These are phyloP conservation scores for Antrodiella citrinella DNA, from an alignment of 768 basidiomycete genomes.

Conservation along the genomic window DNA sequence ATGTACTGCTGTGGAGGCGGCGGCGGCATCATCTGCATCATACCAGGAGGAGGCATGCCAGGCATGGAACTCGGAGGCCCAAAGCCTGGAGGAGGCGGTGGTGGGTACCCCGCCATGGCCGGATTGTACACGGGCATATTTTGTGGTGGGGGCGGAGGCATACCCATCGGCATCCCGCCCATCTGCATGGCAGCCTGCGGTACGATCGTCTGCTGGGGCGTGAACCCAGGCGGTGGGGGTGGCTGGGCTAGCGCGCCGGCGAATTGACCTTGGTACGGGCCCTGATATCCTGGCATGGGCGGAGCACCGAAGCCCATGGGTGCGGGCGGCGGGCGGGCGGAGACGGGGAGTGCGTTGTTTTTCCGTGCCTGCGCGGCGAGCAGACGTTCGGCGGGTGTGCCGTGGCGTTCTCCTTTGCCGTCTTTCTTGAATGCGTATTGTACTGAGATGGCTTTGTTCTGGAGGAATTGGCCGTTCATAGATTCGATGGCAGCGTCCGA, in stretches of 20 bases:
- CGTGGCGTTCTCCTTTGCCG: slow-evolving; percentile 95
- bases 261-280: slow-evolving; percentile 87
- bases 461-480: slow-evolving; percentile 96
- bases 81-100: slow-evolving; percentile 64
- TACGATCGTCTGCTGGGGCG: slow-evolving; percentile 61
- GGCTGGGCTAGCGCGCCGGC: slow-evolving; percentile 71
- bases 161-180: slow-evolving; percentile 27
- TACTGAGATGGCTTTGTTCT: slow-evolving; percentile 96
- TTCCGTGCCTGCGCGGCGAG: slow-evolving; percentile 93
- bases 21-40: slow-evolving; percentile 34
- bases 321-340: slow-evolving; percentile 66
- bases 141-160: slow-evolving; percentile 28
- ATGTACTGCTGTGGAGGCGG: slow-evolving; percentile 25
- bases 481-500: slow-evolving; percentile 94
- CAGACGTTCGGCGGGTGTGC: slow-evolving; percentile 92
- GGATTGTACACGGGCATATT: slow-evolving; percentile 40
- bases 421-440: slow-evolving; percentile 99
- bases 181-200: slow-evolving; percentile 32
- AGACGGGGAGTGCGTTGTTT: slow-evolving; percentile 83
- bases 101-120: slow-evolving; percentile 32
- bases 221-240: slow-evolving; percentile 75
- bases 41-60: slow-evolving; percentile 31
- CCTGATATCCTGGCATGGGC: slow-evolving; percentile 63
- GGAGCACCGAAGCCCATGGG: slow-evolving; percentile 68
- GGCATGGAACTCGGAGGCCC: slow-evolving; percentile 20